Conservation (phyloP, 306 rosid genomes). For the Cucurbita pepo region DNA sequence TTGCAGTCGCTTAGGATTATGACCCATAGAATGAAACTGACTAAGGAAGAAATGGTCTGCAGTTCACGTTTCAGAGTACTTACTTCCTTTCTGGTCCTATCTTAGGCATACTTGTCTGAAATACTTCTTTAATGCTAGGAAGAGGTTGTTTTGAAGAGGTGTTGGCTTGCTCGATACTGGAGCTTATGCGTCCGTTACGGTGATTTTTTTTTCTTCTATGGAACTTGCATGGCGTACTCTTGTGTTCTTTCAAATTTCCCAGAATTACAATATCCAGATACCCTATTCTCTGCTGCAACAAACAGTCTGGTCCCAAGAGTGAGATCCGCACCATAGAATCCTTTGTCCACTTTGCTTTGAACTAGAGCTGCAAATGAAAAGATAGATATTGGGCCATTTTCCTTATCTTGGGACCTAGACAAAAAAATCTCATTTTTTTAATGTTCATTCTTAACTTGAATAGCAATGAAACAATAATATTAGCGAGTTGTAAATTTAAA, state of each 20-base stretch:
- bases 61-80: neutral
- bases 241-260: neutral
- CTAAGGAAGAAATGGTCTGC: constrained; percentile 74
- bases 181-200: constrained; percentile 58
- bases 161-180: constrained; percentile 97
- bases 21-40: constrained; percentile 72
- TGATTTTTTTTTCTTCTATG: constrained; percentile 16
- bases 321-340: neutral
- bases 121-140: constrained; percentile 41
- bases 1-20: constrained; percentile 24
- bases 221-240: neutral
- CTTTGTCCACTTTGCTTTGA: neutral
- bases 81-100: neutral
- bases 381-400: neutral
- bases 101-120: neutral
- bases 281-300: neutral
- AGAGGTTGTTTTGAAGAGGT: constrained; percentile 87
- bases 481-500: neutral
- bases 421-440: neutral
- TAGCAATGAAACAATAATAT: neutral
- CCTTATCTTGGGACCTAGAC: neutral
- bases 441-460: neutral
- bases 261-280: neutral
- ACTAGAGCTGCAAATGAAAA: neutral
- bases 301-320: neutral